A percentile compares a stretch with the other conserved stretches of the same genome.
phyloP scores from a whole-genome alignment of 2,329 filamentous ascomycete species.

The Chaetomium strumarium region DNA sequence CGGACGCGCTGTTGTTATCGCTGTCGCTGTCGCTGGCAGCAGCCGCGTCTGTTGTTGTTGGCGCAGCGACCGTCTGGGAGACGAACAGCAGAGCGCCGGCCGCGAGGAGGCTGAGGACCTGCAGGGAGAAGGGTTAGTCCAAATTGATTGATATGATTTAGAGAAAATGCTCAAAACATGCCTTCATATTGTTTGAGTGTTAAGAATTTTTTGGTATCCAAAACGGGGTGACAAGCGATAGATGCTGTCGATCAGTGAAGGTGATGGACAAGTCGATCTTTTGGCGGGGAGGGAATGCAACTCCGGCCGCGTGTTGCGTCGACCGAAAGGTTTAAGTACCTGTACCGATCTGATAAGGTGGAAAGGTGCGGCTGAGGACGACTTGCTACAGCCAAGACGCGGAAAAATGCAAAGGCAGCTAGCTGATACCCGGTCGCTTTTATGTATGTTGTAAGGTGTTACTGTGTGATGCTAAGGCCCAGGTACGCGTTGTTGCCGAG shows the following conservation, averaged over 20 bases:
- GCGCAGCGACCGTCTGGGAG: not conserved
- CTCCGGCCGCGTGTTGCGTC: too few species aligned
- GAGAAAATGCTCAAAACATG: not conserved
- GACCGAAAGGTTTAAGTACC: too few species aligned
- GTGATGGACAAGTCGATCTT: not conserved
- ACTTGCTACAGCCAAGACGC: too few species aligned
- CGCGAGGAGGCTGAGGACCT: conserved; percentile 10
- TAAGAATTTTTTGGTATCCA: not conserved
- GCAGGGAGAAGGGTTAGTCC: not conserved
- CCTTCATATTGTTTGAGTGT: conserved; percentile 14
- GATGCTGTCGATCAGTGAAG: not conserved
- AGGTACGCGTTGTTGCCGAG: too few species aligned
- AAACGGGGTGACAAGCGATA: not conserved
- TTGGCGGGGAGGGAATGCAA: too few species aligned
- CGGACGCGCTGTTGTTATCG: not conserved
- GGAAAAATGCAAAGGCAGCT: too few species aligned
- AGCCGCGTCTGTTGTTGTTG: not conserved
- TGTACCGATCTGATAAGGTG: too few species aligned
- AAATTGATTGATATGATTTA: not conserved
- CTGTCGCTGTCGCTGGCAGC: not conserved
- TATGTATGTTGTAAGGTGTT: too few species aligned
- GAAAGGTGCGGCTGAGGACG: too few species aligned
- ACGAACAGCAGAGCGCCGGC: conserved; percentile 4
- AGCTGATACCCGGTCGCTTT: too few species aligned
- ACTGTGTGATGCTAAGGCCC: too few species aligned